A percentile compares a stretch with the other conserved stretches of the same genome.
phyloP scores from a whole-genome alignment of 2,329 filamentous ascomycete species.

The Fusarium incarnatum region DNA sequence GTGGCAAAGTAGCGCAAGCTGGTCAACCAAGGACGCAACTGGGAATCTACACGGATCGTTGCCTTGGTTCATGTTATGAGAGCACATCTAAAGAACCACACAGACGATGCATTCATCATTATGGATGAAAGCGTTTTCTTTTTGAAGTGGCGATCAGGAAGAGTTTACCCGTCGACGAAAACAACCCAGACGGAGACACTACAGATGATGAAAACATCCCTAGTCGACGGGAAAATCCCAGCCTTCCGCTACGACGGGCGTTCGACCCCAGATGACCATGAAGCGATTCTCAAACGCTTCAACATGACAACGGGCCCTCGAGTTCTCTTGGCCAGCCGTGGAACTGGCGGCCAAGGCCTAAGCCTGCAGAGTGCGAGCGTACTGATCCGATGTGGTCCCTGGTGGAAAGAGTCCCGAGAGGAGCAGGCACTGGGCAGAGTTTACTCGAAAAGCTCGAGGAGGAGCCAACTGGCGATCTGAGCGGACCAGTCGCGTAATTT shows the following conservation, averaged over 20 bases:
- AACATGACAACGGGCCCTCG: not conserved
- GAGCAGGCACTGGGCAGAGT: not conserved
- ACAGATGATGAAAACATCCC: not conserved
- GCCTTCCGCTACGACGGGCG: not conserved
- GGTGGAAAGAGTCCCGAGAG: not conserved
- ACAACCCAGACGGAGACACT: no score
- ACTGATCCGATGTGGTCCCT: not conserved
- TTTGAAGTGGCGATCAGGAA: not conserved
- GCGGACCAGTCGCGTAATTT: not conserved
- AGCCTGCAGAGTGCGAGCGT: not conserved
- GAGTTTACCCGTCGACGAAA: no score
- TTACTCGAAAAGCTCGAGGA: not conserved
- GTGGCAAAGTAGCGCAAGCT: not conserved
- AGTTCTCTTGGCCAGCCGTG: not conserved
- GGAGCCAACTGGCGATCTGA: not conserved
- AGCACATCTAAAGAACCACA: no score
- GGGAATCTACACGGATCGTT: no score
- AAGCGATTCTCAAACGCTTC: not conserved
- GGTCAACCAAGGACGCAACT: no score
- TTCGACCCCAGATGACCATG: not conserved
- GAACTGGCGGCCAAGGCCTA: not conserved
- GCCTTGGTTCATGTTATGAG: no score
- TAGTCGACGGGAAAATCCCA: no score
- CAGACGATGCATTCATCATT: not conserved
- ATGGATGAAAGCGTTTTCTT: not conserved